A percentile compares a stretch with the other conserved stretches of the same genome.
Conservation (phyloP, 176 grass and related monocot species). For the Triticum timopheevii region DNA sequence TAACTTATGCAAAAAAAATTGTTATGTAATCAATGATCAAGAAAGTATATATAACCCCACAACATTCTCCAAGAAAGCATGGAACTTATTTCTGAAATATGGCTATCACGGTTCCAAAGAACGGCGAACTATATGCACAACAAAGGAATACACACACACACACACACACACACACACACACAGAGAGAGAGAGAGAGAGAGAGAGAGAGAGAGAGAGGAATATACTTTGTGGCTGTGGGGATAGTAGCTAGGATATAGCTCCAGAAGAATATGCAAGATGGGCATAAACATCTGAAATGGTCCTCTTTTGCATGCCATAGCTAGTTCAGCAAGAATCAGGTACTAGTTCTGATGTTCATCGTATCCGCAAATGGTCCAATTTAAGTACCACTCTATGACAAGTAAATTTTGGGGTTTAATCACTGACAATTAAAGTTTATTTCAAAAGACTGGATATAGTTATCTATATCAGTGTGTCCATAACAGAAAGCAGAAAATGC, state of each 20-base stretch:
- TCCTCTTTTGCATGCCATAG: background rate
- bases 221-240: background rate
- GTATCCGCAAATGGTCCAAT: background rate
- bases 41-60: background rate
- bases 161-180: no score
- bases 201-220: background rate
- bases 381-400: background rate
- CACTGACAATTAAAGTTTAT: background rate
- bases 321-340: background rate
- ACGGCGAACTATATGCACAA: background rate
- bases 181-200: background rate
- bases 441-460: background rate
- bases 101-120: background rate
- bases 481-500: background rate
- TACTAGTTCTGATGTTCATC: background rate
- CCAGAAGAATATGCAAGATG: background rate
- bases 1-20: no score
- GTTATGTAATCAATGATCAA: background rate
- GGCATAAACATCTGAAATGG: constrained; percentile 13
- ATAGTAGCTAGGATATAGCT: background rate
- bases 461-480: background rate
- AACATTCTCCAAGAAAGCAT: background rate
- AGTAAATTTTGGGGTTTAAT: background rate
- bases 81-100: background rate
- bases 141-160: background rate